Percentiles rank a stretch among this genome's conserved stretches.
Evolutionary conservation across 2,329 filamentous ascomycete species (phyloP).

Genomic region (Ceratocystis cubensis): DNA sequence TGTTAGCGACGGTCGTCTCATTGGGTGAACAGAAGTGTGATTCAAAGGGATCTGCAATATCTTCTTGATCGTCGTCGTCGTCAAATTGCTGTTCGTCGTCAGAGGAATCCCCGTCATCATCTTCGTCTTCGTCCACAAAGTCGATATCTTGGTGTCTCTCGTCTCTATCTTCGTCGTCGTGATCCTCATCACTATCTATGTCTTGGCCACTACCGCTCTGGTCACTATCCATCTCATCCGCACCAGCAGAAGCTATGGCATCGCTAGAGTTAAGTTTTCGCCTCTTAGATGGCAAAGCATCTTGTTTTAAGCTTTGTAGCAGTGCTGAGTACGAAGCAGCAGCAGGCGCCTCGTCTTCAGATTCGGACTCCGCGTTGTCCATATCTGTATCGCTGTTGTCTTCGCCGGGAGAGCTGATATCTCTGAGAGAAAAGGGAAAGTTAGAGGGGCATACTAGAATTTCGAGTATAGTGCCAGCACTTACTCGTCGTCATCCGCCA

Average conservation of each 20-base stretch:
- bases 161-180: conserved; percentile 23
- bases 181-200: conserved; percentile 21
- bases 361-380: conserved; percentile 28
- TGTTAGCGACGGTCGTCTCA: conserved; percentile 44
- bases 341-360: conserved; percentile 31
- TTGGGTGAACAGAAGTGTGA: conserved; percentile 62
- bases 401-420: conserved; percentile 30
- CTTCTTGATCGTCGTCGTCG: conserved; percentile 39
- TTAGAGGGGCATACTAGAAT: neutral
- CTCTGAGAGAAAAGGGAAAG: neutral
- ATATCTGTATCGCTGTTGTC: conserved; percentile 34
- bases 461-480: conserved; percentile 18
- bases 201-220: conserved; percentile 21
- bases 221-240: conserved; percentile 20
- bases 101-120: conserved; percentile 34
- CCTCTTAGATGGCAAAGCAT: conserved; percentile 39
- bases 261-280: conserved; percentile 40
- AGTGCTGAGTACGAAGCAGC: conserved; percentile 42
- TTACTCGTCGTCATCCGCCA: conserved; percentile 32
- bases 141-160: conserved; percentile 31
- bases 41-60: conserved; percentile 61
- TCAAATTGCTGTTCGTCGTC: conserved; percentile 26
- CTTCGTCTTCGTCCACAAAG: conserved; percentile 28
- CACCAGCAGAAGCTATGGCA: conserved; percentile 22
- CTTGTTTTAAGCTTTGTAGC: conserved; percentile 41